Conservation (phyloP, 768 basidiomycete genomes). For the Porphyrellus cyaneotinctus region DNA sequence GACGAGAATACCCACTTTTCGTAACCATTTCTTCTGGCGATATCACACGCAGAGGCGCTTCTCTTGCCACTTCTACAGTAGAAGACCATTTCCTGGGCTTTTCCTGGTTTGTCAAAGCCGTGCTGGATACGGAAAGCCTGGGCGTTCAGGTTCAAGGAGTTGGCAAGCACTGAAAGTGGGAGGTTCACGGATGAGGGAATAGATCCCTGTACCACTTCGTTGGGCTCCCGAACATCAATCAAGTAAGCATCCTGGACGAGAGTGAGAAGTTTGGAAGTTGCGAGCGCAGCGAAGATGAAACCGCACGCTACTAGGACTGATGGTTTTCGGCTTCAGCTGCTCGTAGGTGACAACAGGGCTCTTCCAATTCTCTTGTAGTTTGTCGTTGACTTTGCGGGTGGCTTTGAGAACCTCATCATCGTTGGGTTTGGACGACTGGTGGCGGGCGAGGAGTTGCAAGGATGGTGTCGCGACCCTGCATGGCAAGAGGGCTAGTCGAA, state of each 20-base stretch:
- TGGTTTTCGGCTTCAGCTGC: constrained; percentile 73
- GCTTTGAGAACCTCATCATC: constrained; percentile 22
- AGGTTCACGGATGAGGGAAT: constrained; percentile 92
- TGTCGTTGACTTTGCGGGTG: constrained; percentile 34
- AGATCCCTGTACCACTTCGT: constrained; percentile 86
- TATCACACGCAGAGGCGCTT: constrained; percentile 75
- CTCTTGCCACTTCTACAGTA: constrained; percentile 90
- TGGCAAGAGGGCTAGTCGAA: constrained; percentile 8
- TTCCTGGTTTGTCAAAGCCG: constrained; percentile 71
- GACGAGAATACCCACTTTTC: constrained; percentile 53
- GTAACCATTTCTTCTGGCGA: constrained; percentile 78
- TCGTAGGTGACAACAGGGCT: constrained; percentile 71
- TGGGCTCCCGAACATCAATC: constrained; percentile 90
- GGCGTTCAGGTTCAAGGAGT: constrained; percentile 55
- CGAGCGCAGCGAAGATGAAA: not conserved
- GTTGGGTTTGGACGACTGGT: constrained; percentile 33
- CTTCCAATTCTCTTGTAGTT: constrained; percentile 69
- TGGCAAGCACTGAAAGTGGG: constrained; percentile 74
- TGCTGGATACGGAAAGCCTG: constrained; percentile 57
- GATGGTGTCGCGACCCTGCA: constrained; percentile 7
- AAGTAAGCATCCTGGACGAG: constrained; percentile 57
- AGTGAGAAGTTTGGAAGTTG: constrained; percentile 9
- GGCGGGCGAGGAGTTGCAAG: constrained; percentile 23
- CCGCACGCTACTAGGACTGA: constrained; percentile 64
- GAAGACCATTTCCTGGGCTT: constrained; percentile 74